phyloP scores from a whole-genome alignment of 306 rosid genomes.

The Casuarina glauca region DNA sequence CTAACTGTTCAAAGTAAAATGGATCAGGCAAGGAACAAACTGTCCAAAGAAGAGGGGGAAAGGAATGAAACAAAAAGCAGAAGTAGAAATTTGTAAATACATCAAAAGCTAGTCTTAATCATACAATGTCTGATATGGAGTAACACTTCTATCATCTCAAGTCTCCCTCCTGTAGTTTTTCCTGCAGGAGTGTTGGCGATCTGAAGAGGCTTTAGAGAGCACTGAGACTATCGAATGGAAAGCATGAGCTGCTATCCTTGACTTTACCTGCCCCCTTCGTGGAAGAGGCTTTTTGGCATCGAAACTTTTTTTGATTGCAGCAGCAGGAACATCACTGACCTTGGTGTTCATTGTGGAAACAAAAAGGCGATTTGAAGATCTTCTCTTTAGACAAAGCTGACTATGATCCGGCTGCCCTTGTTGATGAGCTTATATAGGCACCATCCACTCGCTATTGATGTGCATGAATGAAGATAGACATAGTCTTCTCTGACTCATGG shows the following conservation, averaged over 20 bases:
- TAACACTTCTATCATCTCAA: not conserved
- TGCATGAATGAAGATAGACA: slow-evolving; percentile 14
- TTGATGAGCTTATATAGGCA: slow-evolving; percentile 36
- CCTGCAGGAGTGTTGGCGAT: slow-evolving; percentile 8
- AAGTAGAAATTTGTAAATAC: not conserved
- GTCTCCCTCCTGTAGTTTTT: slow-evolving; percentile 5
- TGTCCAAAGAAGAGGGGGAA: not conserved
- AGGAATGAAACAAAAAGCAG: not conserved
- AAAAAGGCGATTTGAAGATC: not conserved
- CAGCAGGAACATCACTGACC: slow-evolving; percentile 34
- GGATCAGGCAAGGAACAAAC: not conserved
- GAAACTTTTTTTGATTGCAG: slow-evolving; percentile 16
- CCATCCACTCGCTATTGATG: slow-evolving; percentile 4
- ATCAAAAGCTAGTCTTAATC: slow-evolving; percentile 4
- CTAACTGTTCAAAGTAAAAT: not conserved
- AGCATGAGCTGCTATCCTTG: slow-evolving; percentile 31
- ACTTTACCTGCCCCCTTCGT: slow-evolving; percentile 36
- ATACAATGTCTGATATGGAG: slow-evolving; percentile 4
- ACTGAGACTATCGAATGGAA: slow-evolving; percentile 33
- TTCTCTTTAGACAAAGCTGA: slow-evolving; percentile 13
- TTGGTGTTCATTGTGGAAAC: slow-evolving; percentile 42
- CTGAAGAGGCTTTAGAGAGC: slow-evolving; percentile 33
- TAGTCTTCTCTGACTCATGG: slow-evolving; percentile 19
- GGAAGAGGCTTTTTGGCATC: slow-evolving; percentile 30
- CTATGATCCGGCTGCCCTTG: not conserved